Base-by-base conservation (phyloP, 140 eudicot species). In the Oenanthe javanica region DNA sequence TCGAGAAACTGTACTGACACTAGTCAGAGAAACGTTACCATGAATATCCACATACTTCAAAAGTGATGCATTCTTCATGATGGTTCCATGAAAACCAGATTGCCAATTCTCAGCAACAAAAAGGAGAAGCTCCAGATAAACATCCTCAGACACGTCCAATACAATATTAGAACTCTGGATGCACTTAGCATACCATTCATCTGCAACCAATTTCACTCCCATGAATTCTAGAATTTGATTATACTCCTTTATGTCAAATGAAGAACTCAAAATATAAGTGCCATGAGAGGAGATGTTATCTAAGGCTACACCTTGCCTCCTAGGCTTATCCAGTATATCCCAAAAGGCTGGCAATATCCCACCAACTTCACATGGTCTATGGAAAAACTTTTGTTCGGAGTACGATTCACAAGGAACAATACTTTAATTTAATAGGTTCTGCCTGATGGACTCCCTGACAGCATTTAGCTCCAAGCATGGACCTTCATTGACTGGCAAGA, bases 181-280 rank as follows among this genome's bases (percentile, higher is more conserved):
- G 87, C 94, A 90, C 45, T 86, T 86, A 15, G 88, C 80, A 83
- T 90, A 90, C 94, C 94, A 90, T 59, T 82, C 87, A 64, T 76
- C 19, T 21, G 69, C 82, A 19, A 89, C 88, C 57, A 14, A 4
- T 54, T 70, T 3, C 64, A 89, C 80, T 49, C 75, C 90, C 79
- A 89, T 50, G 71, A 89, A 89, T 11, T 67, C 19, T 1, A 90
- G 52, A 40, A 87, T 72, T 48, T 31, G 45, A 42, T 57, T 38
- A 72, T 87, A 86, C 77, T 74, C 81, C 8, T n/a, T n/a, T 38
- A 4, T 23, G 74, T 90, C 91, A 83, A 90, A 86, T 18, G 82
- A 86, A 70, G 82, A 85, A 6, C 83, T 40, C 1, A 90, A 63
- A 18, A 90, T 59, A 85, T 83, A 81, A 5, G 73, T 74, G 43